Percentiles rank a stretch among this genome's conserved stretches.
Evolutionary conservation across 2,329 filamentous ascomycete genomes (phyloP).

Genomic region (Epichloe sibirici): DNA sequence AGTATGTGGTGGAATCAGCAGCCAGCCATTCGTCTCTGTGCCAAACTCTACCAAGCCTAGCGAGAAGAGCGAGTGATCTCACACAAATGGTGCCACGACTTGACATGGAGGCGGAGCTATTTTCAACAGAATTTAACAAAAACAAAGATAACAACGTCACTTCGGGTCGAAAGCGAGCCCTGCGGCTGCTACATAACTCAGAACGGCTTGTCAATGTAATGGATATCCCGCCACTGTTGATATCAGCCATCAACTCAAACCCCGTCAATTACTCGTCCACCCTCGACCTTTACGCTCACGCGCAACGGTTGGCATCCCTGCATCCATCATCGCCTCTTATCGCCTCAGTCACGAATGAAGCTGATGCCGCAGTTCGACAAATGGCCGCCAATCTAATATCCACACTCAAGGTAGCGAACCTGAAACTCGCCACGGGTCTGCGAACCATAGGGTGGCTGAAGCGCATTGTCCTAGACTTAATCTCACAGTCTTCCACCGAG

Average conservation of each 20-base stretch:
- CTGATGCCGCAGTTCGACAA: constrained; percentile 76
- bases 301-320: constrained; percentile 69
- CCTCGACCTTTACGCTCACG: constrained; percentile 86
- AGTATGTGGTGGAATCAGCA: constrained; percentile 69
- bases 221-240: constrained; percentile 75
- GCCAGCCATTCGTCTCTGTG: constrained; percentile 63
- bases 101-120: constrained; percentile 65
- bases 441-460: constrained; percentile 86
- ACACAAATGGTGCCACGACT: constrained; percentile 63
- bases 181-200: constrained; percentile 74
- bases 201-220: constrained; percentile 84
- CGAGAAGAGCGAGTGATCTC: constrained; percentile 52
- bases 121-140: constrained; percentile 74
- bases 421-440: constrained; percentile 84
- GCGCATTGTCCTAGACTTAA: constrained; percentile 69
- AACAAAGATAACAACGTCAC: constrained; percentile 57
- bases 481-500: constrained; percentile 30
- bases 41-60: constrained; percentile 59
- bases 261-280: constrained; percentile 76
- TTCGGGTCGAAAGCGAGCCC: constrained; percentile 61
- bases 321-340: constrained; percentile 73
- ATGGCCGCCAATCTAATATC: constrained; percentile 77
- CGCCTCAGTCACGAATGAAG: constrained; percentile 58
- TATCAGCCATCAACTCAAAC: constrained; percentile 57
- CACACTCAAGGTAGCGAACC: constrained; percentile 60